These are phyloP conservation scores for Candida berthetii DNA, from an alignment of 805 yeast genomes.

Conservation along the genomic window DNA sequence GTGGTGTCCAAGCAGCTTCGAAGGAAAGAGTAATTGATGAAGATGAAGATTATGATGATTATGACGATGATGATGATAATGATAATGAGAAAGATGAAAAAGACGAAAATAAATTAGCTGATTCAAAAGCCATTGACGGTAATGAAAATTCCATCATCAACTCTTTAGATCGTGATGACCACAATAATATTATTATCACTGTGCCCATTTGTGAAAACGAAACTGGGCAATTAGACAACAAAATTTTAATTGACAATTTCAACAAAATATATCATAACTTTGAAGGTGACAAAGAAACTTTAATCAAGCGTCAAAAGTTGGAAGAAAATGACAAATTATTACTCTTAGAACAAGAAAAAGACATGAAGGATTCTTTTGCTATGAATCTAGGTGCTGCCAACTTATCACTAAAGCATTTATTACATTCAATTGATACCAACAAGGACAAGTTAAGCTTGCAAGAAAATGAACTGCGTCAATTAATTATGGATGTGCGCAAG, in stretches of 20 bases:
- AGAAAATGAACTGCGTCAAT: slow-evolving; percentile 76
- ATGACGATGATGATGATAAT: slow-evolving; percentile 15
- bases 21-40: slow-evolving; percentile 33
- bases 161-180: slow-evolving; percentile 11
- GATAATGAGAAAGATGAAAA: slow-evolving; percentile 4
- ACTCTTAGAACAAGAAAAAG: slow-evolving; percentile 11
- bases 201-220: slow-evolving; percentile 29
- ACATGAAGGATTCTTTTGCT: slow-evolving; percentile 20
- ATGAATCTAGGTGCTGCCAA: slow-evolving; percentile 68
- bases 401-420: slow-evolving; percentile 70
- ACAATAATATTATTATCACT: slow-evolving; percentile 21
- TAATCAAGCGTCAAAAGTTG: slow-evolving; percentile 66
- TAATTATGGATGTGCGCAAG: slow-evolving; percentile 89
- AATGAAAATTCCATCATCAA: slow-evolving; percentile 2
- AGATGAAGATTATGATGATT: slow-evolving; percentile 21
- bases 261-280: slow-evolving; percentile 70
- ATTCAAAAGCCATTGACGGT: slow-evolving; percentile 10
- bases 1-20: slow-evolving; percentile 4
- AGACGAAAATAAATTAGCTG: too few species aligned
- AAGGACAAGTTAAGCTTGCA: slow-evolving; percentile 71
- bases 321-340: slow-evolving; percentile 77
- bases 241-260: slow-evolving; percentile 47
- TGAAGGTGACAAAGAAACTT: slow-evolving; percentile 70
- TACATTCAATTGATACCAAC: slow-evolving; percentile 70
- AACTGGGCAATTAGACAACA: slow-evolving; percentile 25